Percentiles rank a stretch among this genome's conserved stretches.
phyloP scores from a whole-genome alignment of 2,329 filamentous ascomycete species.

The Fonsecaea pugnacius region DNA sequence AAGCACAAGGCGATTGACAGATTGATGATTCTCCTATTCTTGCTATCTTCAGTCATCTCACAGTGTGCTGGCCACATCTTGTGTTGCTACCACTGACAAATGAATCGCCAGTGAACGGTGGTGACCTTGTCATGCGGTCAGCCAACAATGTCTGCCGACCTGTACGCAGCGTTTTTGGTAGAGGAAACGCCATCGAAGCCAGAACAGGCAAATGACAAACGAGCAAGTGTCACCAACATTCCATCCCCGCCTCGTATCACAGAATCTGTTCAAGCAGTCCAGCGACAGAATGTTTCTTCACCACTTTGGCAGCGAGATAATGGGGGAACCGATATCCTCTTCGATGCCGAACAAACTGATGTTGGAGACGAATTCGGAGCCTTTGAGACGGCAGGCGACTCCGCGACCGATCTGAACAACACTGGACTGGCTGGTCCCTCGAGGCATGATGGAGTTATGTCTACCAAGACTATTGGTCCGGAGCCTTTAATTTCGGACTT shows the following conservation, averaged over 20 bases:
- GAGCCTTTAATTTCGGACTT: conserved; percentile 10
- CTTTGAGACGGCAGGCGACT: conserved; percentile 62
- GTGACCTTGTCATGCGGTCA: neutral
- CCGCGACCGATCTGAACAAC: neutral
- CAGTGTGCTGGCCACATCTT: neutral
- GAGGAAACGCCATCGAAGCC: neutral
- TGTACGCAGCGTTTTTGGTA: conserved; percentile 57
- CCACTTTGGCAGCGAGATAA: conserved; percentile 29
- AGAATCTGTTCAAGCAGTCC: neutral
- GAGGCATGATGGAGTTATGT: neutral
- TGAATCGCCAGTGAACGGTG: neutral
- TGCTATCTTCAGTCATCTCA: neutral
- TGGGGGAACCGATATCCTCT: conserved; percentile 59
- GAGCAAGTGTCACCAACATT: neutral
- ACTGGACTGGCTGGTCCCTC: neutral
- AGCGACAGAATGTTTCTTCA: neutral
- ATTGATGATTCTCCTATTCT: too few relatives aligned
- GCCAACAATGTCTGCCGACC: conserved; percentile 57
- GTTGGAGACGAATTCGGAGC: conserved; percentile 62
- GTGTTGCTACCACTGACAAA: neutral
- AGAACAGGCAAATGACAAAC: neutral
- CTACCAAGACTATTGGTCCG: neutral
- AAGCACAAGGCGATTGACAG: neutral
- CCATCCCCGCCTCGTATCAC: neutral
- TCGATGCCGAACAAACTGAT: conserved; percentile 66